phyloP scores from a whole-genome alignment of 148 eudicot species.

The Nyssa sinensis region DNA sequence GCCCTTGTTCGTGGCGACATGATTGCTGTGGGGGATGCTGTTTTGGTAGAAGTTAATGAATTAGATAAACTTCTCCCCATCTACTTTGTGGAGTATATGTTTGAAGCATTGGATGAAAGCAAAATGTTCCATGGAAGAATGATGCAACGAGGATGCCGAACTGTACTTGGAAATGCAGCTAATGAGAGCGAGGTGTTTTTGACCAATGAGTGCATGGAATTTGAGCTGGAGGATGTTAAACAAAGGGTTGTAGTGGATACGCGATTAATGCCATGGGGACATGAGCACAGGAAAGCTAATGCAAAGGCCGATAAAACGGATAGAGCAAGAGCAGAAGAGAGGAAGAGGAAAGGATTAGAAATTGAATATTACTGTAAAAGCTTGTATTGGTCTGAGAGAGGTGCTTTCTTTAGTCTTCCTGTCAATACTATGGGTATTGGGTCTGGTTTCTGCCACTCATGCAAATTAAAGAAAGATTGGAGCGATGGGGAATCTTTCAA shows the following conservation, averaged over 20 bases:
- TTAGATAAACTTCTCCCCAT: conserved; percentile 43
- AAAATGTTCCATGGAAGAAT: conserved; percentile 81
- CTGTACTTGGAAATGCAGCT: conserved; percentile 76
- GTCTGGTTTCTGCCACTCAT: conserved; percentile 65
- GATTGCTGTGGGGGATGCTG: conserved; percentile 61
- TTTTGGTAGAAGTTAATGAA: conserved; percentile 54
- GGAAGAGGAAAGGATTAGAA: conserved; percentile 73
- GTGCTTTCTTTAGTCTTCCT: conserved; percentile 74
- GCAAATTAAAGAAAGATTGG: conserved; percentile 44
- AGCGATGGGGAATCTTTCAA: conserved; percentile 43
- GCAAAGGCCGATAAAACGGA: conserved; percentile 57
- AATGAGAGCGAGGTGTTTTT: conserved; percentile 87
- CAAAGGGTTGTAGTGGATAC: conserved; percentile 48
- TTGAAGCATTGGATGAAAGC: conserved; percentile 56
- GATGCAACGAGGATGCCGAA: conserved; percentile 69
- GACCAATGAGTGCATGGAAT: conserved; percentile 72
- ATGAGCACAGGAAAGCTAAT: conserved; percentile 69
- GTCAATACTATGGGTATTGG: conserved; percentile 60
- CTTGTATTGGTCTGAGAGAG: conserved; percentile 76
- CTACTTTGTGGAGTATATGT: conserved; percentile 89
- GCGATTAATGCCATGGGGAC: conserved; percentile 69
- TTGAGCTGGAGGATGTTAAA: conserved; percentile 58
- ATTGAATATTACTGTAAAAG: conserved; percentile 84
- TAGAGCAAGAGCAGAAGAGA: conserved; percentile 76
- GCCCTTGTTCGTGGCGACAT: conserved; percentile 59